Base-by-base conservation (phyloP, 2,329 filamentous ascomycete genomes). In the Dryadomyces sulphureus region DNA sequence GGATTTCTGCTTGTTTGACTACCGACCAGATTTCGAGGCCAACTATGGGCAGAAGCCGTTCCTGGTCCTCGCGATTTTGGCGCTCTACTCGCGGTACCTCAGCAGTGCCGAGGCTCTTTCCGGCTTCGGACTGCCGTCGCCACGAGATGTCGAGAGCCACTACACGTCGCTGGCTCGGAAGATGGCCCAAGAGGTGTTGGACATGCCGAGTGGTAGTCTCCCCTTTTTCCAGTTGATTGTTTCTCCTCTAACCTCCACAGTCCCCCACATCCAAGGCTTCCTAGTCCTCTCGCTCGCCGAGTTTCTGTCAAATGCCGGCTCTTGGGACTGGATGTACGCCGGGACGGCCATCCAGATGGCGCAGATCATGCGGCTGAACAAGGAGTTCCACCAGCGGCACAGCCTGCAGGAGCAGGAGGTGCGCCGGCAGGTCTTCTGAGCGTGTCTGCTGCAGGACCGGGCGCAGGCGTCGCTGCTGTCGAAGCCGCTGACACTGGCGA, bases 281-380 rank as follows among this genome's bases (percentile, higher is more conserved):
- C 49, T 55, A 4, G 40, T 55, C 2, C 49, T 54, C 12, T 53
- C 54, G 11, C 34, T 50, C 36, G 49, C 54, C 5, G 54, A 55
- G 45, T 49, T 55, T 12, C 46, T 55, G 2, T 52, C 52, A 22
- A 54, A 50, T 24, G 49, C 54, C 3, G 54, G 52, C 7, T 54
- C 52, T 1, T 43, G 54, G 1, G 53, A 55, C 30, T 55, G 53
- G 53, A 47, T 55, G 8, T 54, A 51, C 17, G 44, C 43, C 1
- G 54, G 54, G 3, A 54, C 47, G 6, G 54, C 54, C 1, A 54
- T 56, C 20, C 48, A 54, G 20, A 55, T 56, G 54, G 54, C 54
- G 4, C 48, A 56, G 25, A 53, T 55, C 14, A 54, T 55, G 50
- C 54, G 53, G 8, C 48, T 56, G 11, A 55, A 55, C 42, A 52